These are phyloP conservation scores for Suhomyces bribrorum DNA, from an alignment of 1,139 yeast species.

Conservation along the genomic window DNA sequence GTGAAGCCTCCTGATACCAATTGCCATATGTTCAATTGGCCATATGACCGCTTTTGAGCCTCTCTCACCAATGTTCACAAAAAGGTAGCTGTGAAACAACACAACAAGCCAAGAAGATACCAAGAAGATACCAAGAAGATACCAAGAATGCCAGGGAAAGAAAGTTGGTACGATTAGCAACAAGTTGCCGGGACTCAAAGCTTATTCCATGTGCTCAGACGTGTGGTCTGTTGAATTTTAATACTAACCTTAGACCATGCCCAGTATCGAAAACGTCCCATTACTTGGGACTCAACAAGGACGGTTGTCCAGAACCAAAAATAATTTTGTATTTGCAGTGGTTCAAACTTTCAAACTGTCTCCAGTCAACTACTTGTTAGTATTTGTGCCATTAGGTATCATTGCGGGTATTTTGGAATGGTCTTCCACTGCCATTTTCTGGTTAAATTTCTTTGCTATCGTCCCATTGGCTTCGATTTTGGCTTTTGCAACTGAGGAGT, in stretches of 20 bases:
- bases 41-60: too few relatives aligned
- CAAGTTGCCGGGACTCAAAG: too few relatives aligned
- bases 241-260: conserved; percentile 12
- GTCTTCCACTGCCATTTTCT: conserved; percentile 62
- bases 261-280: conserved; percentile 15
- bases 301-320: conserved; percentile 5
- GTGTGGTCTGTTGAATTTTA: too few relatives aligned
- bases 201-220: too few relatives aligned
- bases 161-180: too few relatives aligned
- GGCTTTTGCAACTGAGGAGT: conserved; percentile 91
- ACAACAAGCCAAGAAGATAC: too few relatives aligned
- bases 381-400: conserved; percentile 89
- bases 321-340: conserved; percentile 11
- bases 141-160: too few relatives aligned
- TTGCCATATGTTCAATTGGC: too few relatives aligned
- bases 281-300: conserved; percentile 11
- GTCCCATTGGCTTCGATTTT: conserved; percentile 89
- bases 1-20: too few relatives aligned
- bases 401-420: conserved; percentile 61
- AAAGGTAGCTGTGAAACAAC: too few relatives aligned
- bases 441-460: conserved; percentile 83
- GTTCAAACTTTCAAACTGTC: conserved; percentile 56
- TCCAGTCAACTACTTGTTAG: conserved; percentile 72
- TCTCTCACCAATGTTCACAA: too few relatives aligned
- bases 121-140: too few relatives aligned